phyloP scores from a whole-genome alignment of 2,329 filamentous ascomycete genomes.

The Penicillium hesseltinei region DNA sequence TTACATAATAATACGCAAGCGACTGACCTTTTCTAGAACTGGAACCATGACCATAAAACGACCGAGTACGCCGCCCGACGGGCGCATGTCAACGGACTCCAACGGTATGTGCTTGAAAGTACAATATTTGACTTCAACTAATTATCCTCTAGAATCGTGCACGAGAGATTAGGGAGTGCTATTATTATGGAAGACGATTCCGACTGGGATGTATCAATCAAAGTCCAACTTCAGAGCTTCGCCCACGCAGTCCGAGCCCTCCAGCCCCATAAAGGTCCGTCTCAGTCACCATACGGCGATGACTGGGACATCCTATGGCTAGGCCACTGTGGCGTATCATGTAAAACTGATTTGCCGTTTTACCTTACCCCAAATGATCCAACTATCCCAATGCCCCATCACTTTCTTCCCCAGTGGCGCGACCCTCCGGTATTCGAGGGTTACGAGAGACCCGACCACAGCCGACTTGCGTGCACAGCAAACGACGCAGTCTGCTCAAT shows the following conservation, averaged over 20 bases:
- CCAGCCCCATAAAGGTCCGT: neutral
- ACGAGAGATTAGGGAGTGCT: neutral
- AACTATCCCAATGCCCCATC: neutral
- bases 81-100: neutral
- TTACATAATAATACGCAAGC: neutral
- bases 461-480: neutral
- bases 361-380: neutral
- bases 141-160: neutral
- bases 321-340: neutral
- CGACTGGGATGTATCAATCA: neutral
- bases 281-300: neutral
- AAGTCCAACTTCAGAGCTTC: neutral
- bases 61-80: neutral
- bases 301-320: neutral
- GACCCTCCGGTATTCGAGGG: neutral
- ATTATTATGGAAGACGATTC: neutral
- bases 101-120: neutral
- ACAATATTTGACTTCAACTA: neutral
- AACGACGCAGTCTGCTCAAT: neutral
- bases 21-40: neutral
- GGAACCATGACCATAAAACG: neutral
- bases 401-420: neutral
- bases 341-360: neutral
- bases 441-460: neutral
- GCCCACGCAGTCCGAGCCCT: neutral